Evolutionary conservation across 768 basidiomycete species (phyloP), one percentile per base, ranked within the genome.

Genomic region (Russula foetens): DNA sequence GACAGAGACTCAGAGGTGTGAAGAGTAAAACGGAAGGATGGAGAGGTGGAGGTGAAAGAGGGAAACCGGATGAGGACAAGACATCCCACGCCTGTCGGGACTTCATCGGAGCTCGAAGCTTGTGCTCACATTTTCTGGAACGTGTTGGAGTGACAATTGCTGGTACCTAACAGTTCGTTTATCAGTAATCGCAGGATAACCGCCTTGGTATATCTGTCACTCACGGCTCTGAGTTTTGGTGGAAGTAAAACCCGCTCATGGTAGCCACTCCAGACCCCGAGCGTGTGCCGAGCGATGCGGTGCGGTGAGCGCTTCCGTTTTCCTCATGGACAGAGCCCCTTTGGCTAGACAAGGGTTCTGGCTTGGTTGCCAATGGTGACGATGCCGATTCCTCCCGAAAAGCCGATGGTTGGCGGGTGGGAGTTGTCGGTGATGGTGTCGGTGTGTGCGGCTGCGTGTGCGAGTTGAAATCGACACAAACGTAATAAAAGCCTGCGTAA

Each of bases 171-270:
- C 31, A 33, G 35, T 12, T 7, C 35, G 35, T 11, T n/a, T 11
- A 12, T 35, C 35, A 35, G 35, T 7, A 6, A 35, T 35, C n/a
- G n/a, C n/a, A 35, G 9, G 35, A 2, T 35, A 12, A 2, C 9
- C 5, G 31, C 31, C 9, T 72, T 97, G 93, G 74, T 95, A 95
- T 67, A 90, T 92, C 69, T 21, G 9, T 9, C 33, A 63, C 89
- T 75, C 69, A 93, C 91, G 91, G 91, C 69, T 92, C 90, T 57
- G 90, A 93, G 71, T 92, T 89, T 78, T 88, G 86, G 72, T 94
- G 92, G 75, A 90, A 95, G 73, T 95, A 96, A 75, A 91, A 95
- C 39, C 93, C 90, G 64, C 82, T 88, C 88, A 92, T 91, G 28
- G 84, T 84, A 5, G 89, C 90, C 51, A 81, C 77, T 31, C 68